Base-by-base conservation (phyloP, 352 stramenopile genomes). In the Phytophthora ramorum region DNA sequence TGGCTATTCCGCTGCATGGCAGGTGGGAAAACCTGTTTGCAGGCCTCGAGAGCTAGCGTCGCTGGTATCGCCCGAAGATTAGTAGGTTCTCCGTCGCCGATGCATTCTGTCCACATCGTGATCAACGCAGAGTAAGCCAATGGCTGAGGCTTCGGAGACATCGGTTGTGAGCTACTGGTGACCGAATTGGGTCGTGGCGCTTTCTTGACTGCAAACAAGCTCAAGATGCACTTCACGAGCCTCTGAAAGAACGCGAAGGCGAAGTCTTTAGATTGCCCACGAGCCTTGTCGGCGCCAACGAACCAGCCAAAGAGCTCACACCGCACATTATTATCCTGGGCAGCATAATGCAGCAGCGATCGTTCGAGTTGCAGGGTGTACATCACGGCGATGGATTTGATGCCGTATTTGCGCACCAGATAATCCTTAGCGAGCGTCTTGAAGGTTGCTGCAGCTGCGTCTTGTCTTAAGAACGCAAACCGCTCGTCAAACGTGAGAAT, bases 301-400 rank as follows among this genome's bases (percentile, higher is more conserved):
- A 92, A 90, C 81, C 83, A 92, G 20, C 75, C 68, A 54, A 90
- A 92, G 19, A 92, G 66, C 50, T 87, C 68, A 48, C 81, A 90
- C 1, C 83, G 81, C 8, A 74, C 58, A 54, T 92, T 73, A 7
- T 76, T 73, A n/a, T 82, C 69, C 5, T 69, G 79, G 3, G 64
- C 61, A 20, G 51, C 61, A 60, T 86, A 90, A 46, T 88, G 71
- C 3, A 87, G 47, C n/a, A 92, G 71, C 12, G 83, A 92, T 6
- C 80, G 79, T 53, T 92, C 81, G 9, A 92, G 78, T 59, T 92
- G 83, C 37, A 89, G 48, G 14, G 79, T 76, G 59, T 92, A 74
- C 78, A 90, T 88, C 26, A 85, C 58, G 1, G 83, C 83, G 34
- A 92, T 90, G 10, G 83, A 89, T 52, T 89, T 89, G 51, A 92